Evolutionary conservation across 345 rosid genomes (phyloP), one percentile per base, ranked within the genome.

Genomic region (Alliaria petiolata): DNA sequence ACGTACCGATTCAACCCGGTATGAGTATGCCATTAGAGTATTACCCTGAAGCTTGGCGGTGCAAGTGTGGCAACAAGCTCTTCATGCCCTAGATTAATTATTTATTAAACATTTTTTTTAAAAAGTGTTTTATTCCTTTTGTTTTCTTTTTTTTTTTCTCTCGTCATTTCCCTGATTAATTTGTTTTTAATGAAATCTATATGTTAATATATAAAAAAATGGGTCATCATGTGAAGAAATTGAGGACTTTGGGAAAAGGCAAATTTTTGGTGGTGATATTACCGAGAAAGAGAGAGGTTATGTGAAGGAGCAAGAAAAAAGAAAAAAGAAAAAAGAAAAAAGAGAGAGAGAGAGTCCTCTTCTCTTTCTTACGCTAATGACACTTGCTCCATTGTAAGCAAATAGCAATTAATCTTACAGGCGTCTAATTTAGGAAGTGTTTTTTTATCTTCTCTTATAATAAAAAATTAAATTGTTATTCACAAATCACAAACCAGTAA

Each of bases 1-100:
- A 88, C 62, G 97, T 95, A 52, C 86, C 99, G 60, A 79, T 95
- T 69, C 93, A 87, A 57, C 96, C 92, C 2, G 93, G 97, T 40
- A 56, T 83, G 12, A 83, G 81, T 56, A 46, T 77, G 58, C 96
- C 97, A 45, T 72, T 82, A 26, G 98, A 95, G 85, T 95, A 95
- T 76, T 91, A 91, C 70, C 97, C 99, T 13, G 99, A 95, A 82
- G 97, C 99, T 47, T 91, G 99, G 99, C 89, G 99, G 10, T 95
- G 99, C 83, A 86, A 89, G 83, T 91, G 99, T 66, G 93, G 93
- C 38, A 80, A 82, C 79, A 83, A 82, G 83, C 82, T 91, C 39
- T 95, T 82, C 79, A 81, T 88, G 89, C 97, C 97, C 44, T 95
- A 70, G 54, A 30, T 53, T 10, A 25, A 57, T 22, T 20, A 42